Evolutionary conservation across 345 rosid genomes (phyloP), one percentile per base, ranked within the genome.

Genomic region (Draba incana): DNA sequence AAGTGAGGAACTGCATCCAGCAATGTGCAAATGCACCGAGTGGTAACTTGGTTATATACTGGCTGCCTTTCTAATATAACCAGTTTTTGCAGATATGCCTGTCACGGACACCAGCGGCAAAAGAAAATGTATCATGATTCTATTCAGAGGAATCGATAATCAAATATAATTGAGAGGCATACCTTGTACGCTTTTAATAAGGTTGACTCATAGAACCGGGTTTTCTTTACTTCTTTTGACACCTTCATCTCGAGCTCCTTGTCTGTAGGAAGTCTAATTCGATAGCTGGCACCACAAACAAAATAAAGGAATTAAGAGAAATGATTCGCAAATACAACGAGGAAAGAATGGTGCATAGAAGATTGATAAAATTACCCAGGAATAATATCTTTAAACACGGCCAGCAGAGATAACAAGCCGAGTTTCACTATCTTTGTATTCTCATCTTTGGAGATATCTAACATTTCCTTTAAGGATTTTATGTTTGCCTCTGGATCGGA

Each of bases 231-330:
- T 55, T 88, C 99, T 83, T 89, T 89, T 64, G 99, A 94, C 72
- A 94, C 84, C 79, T 91, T 94, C 98, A 91, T 91, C 85, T 94
- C 97, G 11, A 86, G 83, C 87, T 91, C 97, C 80, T 89, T 94
- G 31, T 91, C 99, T 64, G 96, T 91, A 39, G 99, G 96, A 84
- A 89, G 98, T 77, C 99, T 86, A 67, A 94, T 91, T 55, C 98
- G 90, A 64, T 94, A 94, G 54, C 99, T 94, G 87, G 56, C 27
- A 64, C 67, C 50, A 70, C 37, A 30, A 44, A 64, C 4, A 62
- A 53, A 56, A 12, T 6, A 8, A 44, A 75, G 38, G 2, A 57
- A 63, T 0, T 38, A 50, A 30, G 58, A 58, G 43, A 41, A 20
- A 74, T 46, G 27, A 10, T 0, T 39, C 38, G 75, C 30, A 47